Base-by-base conservation (phyloP, 495 filamentous ascomycete genomes). In the Hyaloscypha variabilis region DNA sequence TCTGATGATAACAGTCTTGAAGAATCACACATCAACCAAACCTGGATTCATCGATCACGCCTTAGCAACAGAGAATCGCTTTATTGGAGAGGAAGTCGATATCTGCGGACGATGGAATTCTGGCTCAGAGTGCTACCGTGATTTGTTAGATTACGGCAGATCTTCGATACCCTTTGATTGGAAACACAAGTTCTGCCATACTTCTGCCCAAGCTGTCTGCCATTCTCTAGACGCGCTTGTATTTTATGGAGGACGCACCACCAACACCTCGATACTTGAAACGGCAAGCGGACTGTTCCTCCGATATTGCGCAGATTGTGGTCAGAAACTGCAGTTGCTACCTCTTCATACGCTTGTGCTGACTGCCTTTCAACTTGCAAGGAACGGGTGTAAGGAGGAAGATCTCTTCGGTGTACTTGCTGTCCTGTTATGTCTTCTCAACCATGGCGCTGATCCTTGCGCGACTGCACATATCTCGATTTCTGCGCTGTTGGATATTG, bases 121-220 rank as follows among this genome's bases (percentile, higher is more conserved):
- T 13, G 76, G 77, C 55, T 77, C 76, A 5, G 71, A 74, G 31
- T 77, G 74, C 52, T 60, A 75, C 30, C 71, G 74, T 8, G 31
- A 68, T 3, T 56, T 68, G 1, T 29, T 53, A 10, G 61, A 55
- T 2, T 30, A 17, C 42, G 66, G 66, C 1, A 50, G n/a, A 21
- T 17, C 62, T 25, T 55, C 62, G 14, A 74, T 80, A 55, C 77
- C 78, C 1, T 60, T 56, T 8, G 54, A 63, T 19, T 78, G 77
- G 77, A 79, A 79, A 60, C 77, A 79, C 46, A 73, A 74, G 64
- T 79, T 81, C 60, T 81, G 78, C 61, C 78, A 81, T 63, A 76
- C 77, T 2, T 74, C 77, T 1, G 67, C 71, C 8, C 78, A 80
- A 68, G 68, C 71, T 11, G 67, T 79, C n/a, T 74, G 70, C 26